Evolutionary conservation across 257 asterid species (phyloP).

Genomic region (Haberlea rhodopensis): DNA sequence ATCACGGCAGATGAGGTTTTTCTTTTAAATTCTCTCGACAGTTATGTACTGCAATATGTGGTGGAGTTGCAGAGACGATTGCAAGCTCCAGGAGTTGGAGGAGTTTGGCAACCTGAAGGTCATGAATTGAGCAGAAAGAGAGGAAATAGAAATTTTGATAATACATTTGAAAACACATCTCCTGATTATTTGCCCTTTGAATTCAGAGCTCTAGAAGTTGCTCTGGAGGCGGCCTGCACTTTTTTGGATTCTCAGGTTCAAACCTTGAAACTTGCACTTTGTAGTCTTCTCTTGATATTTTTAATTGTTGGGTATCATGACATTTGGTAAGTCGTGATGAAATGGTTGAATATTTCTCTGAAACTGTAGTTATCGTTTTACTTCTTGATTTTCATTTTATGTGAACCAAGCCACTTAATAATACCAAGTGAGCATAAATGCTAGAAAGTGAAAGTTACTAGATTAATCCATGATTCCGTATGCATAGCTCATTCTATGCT

Average conservation of each 20-base stretch:
- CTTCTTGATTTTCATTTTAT: not conserved
- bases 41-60: conserved; percentile 55
- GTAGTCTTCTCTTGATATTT: not conserved
- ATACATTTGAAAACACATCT: conserved; percentile 41
- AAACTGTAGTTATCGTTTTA: no score
- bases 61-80: conserved; percentile 61
- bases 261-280: not conserved
- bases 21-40: conserved; percentile 10
- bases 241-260: conserved; percentile 62
- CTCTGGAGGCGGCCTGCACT: conserved; percentile 63
- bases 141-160: conserved; percentile 41
- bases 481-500: not conserved
- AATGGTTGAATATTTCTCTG: no score
- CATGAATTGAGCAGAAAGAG: conserved; percentile 36
- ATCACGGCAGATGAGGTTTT: conserved; percentile 59
- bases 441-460: not conserved
- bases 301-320: not conserved
- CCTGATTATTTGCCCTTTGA: conserved; percentile 68
- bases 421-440: not conserved
- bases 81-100: conserved; percentile 50
- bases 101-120: conserved; percentile 55
- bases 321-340: not conserved
- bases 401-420: not conserved
- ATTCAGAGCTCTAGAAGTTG: conserved; percentile 71
- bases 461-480: not conserved